Evolutionary conservation across 352 stramenopile genomes (phyloP), one percentile per base, ranked within the genome.

Genomic region (Phytophthora lateralis): DNA sequence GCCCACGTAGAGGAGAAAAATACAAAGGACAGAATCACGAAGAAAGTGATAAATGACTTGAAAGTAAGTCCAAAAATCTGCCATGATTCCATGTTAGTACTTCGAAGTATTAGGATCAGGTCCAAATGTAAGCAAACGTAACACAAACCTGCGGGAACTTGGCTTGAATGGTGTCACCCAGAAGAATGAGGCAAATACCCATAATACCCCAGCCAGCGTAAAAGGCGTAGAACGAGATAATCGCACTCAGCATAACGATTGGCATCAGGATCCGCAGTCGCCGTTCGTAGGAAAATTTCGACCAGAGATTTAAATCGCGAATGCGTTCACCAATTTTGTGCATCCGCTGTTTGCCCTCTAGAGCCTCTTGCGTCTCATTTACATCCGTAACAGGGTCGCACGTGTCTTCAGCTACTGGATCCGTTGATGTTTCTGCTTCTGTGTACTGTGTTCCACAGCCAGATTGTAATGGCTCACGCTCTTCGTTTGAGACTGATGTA

Each of bases 1-100:
- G 79, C 83, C 80, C 85, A 96, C 43, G 85, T 89, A 14, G 85
- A 93, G 47, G 87, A 90, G 64, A 96, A 96, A 64, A 96, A 96
- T 7, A 94, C 71, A 46, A 94, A 93, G 34, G 85, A 94, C 7
- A 96, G 42, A 38, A 93, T 66, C 6, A 96, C 83, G 53, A 96
- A 94, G 26, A 76, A 74, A 18, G 82, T 91, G 71, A 96, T 92
- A 50, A 96, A 96, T 14, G 80, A 85, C 60, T 88, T 88, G 74
- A 96, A 96, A 2, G 87, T 87, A 20, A 78, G 66, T n/a, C 87
- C 87, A 34, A 96, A 96, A 49, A 93, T 89, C 75, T 92, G 50
- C 32, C 27, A 32, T 32, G 27, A 32, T 32, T 32, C 4, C 27
- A 32, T 14, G 38, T 44, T 24, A 44, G 38, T 24, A 24, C 21